These are phyloP conservation scores for Metschnikowia shivogae DNA, from an alignment of 805 yeast genomes.

Conservation along the genomic window DNA sequence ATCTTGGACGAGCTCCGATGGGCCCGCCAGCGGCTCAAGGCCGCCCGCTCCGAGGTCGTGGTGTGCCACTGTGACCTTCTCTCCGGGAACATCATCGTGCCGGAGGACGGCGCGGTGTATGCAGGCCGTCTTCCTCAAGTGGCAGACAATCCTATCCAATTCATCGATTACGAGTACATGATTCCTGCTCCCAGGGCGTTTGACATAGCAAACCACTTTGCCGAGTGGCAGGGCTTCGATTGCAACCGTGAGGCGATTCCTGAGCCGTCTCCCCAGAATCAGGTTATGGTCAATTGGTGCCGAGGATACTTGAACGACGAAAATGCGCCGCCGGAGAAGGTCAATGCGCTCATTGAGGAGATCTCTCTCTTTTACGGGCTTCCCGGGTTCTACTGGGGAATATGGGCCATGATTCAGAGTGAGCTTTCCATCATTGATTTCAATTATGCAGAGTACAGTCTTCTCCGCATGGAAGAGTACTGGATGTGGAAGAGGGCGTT, in stretches of 20 bases:
- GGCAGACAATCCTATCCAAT: constrained; percentile 43
- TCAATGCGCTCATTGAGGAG: constrained; percentile 50
- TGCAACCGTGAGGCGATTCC: constrained; percentile 63
- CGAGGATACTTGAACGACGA: constrained; percentile 45
- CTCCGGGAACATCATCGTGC: constrained; percentile 69
- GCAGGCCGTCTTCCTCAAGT: constrained; percentile 13
- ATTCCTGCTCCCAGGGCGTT: constrained; percentile 69
- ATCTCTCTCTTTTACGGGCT: constrained; percentile 62
- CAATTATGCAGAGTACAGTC: constrained; percentile 60
- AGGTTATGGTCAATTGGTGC: constrained; percentile 54
- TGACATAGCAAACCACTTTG: constrained; percentile 70
- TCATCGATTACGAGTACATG: constrained; percentile 72
- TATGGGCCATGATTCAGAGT: constrained; percentile 77
- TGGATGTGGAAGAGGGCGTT: constrained; percentile 56
- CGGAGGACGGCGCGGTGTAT: constrained; percentile 20
- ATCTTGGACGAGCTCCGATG: constrained; percentile 52
- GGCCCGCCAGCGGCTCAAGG: constrained; percentile 40
- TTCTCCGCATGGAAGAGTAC: constrained; percentile 59
- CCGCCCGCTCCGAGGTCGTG: constrained; percentile 48
- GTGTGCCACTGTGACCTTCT: constrained; percentile 69
- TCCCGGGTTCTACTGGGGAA: constrained; percentile 84
- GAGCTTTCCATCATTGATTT: constrained; percentile 67
- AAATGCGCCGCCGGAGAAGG: constrained; percentile 24
- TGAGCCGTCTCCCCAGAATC: constrained; percentile 40
- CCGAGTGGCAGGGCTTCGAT: constrained; percentile 80